Percentiles rank a stretch among this genome's conserved stretches.
Conservation (phyloP, 2,329 filamentous ascomycete species). For the Stagonosporopsis chrysanthemi region DNA sequence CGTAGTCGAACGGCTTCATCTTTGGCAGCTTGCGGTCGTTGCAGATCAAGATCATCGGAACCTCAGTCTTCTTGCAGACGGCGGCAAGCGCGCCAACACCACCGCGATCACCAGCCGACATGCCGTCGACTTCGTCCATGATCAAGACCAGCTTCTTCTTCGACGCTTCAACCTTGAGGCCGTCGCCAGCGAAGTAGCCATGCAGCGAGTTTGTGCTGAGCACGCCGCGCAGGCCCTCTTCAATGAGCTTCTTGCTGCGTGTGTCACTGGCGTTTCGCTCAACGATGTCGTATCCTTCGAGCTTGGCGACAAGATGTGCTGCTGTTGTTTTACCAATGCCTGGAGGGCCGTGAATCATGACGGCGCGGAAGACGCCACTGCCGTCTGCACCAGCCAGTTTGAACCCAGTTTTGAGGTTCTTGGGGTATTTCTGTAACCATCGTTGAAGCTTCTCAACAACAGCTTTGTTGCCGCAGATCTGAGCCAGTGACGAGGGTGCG, state of each 20-base stretch:
- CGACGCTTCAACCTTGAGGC: conserved; percentile 76
- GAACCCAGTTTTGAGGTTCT: conserved; percentile 80
- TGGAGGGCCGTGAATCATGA: conserved; percentile 93
- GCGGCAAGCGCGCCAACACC: conserved; percentile 94
- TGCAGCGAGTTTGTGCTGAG: conserved; percentile 92
- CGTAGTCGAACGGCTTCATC: conserved; percentile 97
- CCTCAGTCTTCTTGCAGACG: conserved; percentile 91
- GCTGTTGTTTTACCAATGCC: conserved; percentile 98
- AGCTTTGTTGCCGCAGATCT: conserved; percentile 94
- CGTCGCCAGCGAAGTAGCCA: conserved; percentile 87
- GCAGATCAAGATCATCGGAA: conserved; percentile 96
- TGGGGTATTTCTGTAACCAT: conserved; percentile 86
- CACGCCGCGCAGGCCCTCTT: conserved; percentile 85
- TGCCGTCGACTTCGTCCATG: conserved; percentile 99
- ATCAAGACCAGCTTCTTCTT: conserved; percentile 96
- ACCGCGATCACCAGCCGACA: conserved; percentile 96
- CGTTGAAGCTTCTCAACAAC: conserved; percentile 87
- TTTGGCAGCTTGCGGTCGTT: conserved; percentile 92
- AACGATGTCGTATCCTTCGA: conserved; percentile 91
- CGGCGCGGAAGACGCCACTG: conserved; percentile 81
- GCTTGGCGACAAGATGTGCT: conserved; percentile 88
- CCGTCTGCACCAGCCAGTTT: conserved; percentile 84
- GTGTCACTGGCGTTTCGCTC: conserved; percentile 97
- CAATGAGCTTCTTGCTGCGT: conserved; percentile 94
- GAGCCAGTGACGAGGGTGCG: conserved; percentile 80